Evolutionary conservation across 129 eudicot genomes (phyloP), one percentile per base, ranked within the genome.

Genomic region (Lactuca sativa): DNA sequence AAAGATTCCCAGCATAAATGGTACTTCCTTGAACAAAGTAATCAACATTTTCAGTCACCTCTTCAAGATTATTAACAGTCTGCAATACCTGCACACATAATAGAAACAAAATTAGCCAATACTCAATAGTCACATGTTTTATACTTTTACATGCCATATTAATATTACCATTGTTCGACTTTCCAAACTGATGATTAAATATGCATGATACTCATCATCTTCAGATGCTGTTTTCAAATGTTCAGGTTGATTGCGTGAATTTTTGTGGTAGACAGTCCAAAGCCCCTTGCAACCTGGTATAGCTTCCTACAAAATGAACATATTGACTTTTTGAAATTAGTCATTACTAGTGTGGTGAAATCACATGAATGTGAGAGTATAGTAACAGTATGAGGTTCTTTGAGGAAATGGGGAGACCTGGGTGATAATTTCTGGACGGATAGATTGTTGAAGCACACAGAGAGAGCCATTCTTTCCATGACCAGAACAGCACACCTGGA

Each of bases 401-500:
- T 68, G 62, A 57, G 37, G 51, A 74, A 7, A 53, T 18, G 25
- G 44, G 73, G 87, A 44, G 60, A 90, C 99, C 83, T 95, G 97
- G 68, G 97, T 90, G 69, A 95, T 95, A 64, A 82, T 83, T 78
- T 95, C 99, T 31, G 99, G 99, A 67, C 99, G 96, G 48, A 95
- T 80, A 64, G 99, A 95, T 72, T 79, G 82, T 76, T 95, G 99
- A 84, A 95, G 93, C 83, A 95, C 89, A 6, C 84, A 82, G 13
- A 95, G 87, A 73, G 99, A 83, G 59, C 99, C 99, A 81, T 95
- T 95, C 76, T 95, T 95, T 67, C 99, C 99, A 87, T 95, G 99
- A 67, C 99, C 99, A 65, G 99, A 95, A 81, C 99, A 90, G 81
- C 96, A 90, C 41, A 90, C 99, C 99, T 95, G 74, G 59, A 71